Evolutionary conservation across 2,329 filamentous ascomycete species (phyloP).

Genomic region (Fusarium transvaalense): DNA sequence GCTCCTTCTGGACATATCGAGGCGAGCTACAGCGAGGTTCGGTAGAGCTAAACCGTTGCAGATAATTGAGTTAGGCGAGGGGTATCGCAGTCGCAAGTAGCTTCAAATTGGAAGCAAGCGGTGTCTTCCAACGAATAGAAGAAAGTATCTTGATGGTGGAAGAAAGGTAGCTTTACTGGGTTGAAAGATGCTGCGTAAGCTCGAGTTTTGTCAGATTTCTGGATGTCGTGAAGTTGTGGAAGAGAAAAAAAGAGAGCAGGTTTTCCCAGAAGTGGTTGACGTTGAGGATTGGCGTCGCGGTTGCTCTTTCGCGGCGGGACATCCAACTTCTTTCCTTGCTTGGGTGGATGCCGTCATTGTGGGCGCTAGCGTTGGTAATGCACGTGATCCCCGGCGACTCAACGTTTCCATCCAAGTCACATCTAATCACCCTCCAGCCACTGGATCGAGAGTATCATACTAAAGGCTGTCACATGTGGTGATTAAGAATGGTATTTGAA

Average conservation of each 20-base stretch:
- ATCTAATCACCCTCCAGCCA: constrained; percentile 4
- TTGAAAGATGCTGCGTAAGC: neutral
- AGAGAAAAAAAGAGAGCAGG: constrained; percentile 15
- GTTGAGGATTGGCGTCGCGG: constrained; percentile 36
- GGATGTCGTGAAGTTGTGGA: constrained; percentile 10
- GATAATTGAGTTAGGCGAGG: neutral
- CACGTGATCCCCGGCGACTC: constrained; percentile 42
- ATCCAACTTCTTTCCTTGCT: constrained; percentile 44
- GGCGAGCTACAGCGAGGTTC: neutral
- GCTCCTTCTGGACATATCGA: constrained; percentile 74
- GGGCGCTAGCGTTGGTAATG: constrained; percentile 41
- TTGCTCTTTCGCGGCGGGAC: constrained; percentile 36
- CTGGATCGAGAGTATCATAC: no score
- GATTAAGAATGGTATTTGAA: constrained; percentile 1
- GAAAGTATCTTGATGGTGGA: constrained; percentile 1
- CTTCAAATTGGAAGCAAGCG: constrained; percentile 22
- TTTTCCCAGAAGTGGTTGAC: constrained; percentile 38
- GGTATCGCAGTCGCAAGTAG: constrained; percentile 7
- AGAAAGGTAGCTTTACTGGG: neutral
- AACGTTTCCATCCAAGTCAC: constrained; percentile 21
- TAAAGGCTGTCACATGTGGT: constrained; percentile 19
- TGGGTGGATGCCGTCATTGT: constrained; percentile 49
- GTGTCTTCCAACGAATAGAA: constrained; percentile 10
- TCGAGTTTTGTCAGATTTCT: constrained; percentile 1
- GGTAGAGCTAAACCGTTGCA: neutral